Conservation (phyloP, 257 asterid species). For the Nicotiana undulata region DNA sequence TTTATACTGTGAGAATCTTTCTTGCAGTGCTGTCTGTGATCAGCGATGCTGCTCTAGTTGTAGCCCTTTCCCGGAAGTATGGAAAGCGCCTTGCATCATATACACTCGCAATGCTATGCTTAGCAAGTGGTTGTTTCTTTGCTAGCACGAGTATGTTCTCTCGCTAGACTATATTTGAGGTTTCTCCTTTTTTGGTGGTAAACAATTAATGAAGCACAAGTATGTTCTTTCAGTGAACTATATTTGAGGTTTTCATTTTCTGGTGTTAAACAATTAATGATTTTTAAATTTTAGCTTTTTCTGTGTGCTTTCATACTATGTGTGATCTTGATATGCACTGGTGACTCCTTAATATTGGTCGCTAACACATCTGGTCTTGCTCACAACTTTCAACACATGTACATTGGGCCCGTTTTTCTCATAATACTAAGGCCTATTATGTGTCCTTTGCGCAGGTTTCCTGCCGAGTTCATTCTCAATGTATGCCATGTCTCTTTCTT, state of each 20-base stretch:
- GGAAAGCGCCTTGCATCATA: conserved; percentile 94
- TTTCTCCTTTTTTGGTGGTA: background rate
- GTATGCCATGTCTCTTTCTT: conserved; percentile 94
- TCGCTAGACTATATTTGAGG: background rate
- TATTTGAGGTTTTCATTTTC: background rate
- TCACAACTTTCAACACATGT: background rate
- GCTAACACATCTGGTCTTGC: background rate
- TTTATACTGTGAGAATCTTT: conserved; percentile 79
- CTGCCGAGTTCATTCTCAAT: conserved; percentile 96
- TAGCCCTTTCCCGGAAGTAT: conserved; percentile 84
- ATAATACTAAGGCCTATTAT: conserved; percentile 1
- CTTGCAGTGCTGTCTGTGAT: conserved; percentile 69
- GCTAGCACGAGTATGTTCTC: conserved; percentile 72
- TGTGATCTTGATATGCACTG: background rate
- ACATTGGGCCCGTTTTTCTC: background rate
- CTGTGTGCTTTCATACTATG: background rate
- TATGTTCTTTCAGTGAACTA: background rate
- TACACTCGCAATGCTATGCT: conserved; percentile 93
- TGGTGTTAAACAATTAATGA: background rate
- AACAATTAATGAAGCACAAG: conserved; percentile 40
- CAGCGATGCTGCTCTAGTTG: conserved; percentile 84
- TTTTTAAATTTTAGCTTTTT: background rate
- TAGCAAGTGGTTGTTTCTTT: conserved; percentile 96
- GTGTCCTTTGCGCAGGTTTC: conserved; percentile 55
- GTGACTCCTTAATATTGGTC: background rate